phyloP scores from a whole-genome alignment of 257 asterid genomes.

The Przewalskia tangutica region DNA sequence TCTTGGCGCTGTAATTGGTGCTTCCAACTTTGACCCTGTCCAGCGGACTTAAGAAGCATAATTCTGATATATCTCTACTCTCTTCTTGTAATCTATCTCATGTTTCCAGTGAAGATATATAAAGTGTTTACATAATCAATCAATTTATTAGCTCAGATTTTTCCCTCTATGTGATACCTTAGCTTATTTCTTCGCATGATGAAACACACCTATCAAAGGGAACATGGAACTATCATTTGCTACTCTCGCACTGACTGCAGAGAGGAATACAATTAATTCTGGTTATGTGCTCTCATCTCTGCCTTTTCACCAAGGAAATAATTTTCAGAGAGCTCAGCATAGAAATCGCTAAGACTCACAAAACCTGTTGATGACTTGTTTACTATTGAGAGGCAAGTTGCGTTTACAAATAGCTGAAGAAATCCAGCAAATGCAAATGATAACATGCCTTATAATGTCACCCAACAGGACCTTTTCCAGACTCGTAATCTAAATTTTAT shows the following conservation, averaged over 20 bases:
- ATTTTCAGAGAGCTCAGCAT: no score
- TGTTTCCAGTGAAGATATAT: conserved; percentile 16
- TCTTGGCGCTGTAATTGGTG: conserved; percentile 55
- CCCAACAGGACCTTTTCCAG: background rate
- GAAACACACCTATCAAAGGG: background rate
- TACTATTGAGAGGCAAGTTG: background rate
- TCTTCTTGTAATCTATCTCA: conserved; percentile 18
- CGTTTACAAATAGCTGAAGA: background rate
- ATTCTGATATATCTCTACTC: background rate
- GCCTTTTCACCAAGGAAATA: background rate
- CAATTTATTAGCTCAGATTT: background rate
- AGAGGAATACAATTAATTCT: background rate
- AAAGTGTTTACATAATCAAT: background rate
- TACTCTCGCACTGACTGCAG: background rate
- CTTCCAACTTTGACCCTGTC: conserved; percentile 84
- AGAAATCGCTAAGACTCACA: background rate
- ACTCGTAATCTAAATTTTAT: background rate
- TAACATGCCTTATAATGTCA: background rate
- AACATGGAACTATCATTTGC: background rate
- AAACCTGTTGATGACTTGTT: background rate
- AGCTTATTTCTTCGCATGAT: background rate
- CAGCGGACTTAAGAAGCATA: conserved; percentile 45
- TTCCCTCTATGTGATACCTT: background rate
- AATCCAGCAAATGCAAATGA: background rate
- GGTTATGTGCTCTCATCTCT: background rate